These are phyloP conservation scores for Rhipidocladum racemiflorum DNA, from an alignment of 176 grass and related monocot genomes.

Conservation along the genomic window DNA sequence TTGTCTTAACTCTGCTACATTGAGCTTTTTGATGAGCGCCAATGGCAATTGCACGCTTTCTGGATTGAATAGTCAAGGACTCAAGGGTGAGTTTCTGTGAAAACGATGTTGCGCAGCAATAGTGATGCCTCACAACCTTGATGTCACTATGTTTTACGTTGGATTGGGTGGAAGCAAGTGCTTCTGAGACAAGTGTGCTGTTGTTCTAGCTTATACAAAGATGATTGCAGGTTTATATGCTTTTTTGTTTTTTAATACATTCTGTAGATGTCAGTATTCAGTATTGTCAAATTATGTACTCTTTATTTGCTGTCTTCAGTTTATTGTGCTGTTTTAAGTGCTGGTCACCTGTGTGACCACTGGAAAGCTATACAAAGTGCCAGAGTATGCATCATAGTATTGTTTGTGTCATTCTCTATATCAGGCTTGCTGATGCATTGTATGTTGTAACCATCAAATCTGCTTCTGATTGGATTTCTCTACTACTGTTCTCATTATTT, in stretches of 20 bases:
- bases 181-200: background rate
- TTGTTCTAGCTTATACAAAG: background rate
- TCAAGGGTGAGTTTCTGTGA: background rate
- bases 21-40: background rate
- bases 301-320: background rate
- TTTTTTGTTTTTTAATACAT: background rate
- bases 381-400: background rate
- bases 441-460: background rate
- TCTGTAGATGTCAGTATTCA: background rate
- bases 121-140: background rate
- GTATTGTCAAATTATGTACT: background rate
- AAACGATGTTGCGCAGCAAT: background rate
- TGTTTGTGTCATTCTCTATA: background rate
- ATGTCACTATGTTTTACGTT: background rate
- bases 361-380: background rate
- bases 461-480: background rate
- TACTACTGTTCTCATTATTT: background rate
- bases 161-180: background rate
- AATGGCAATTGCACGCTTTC: background rate
- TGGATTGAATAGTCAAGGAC: background rate
- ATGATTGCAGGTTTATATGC: background rate
- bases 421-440: background rate
- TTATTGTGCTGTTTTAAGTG: background rate
- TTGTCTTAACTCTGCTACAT: conserved; percentile 5
- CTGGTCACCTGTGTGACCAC: background rate